Evolutionary conservation across 1,139 yeast species (phyloP), one percentile per base, ranked within the genome.

Genomic region (Nadsonia commutata): DNA sequence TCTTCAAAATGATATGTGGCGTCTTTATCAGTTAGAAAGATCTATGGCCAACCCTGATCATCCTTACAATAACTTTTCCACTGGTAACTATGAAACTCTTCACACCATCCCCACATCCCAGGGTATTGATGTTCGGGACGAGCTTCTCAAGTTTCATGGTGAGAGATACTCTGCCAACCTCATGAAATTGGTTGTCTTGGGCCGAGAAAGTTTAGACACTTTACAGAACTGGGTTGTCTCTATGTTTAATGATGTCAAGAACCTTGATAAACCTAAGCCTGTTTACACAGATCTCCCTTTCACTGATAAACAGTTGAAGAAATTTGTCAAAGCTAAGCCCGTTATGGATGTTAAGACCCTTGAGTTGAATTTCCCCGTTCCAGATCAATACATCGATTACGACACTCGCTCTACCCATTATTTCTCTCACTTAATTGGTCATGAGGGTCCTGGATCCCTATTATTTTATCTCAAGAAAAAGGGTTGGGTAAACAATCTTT

Each of bases 371-470:
- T 90, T 90, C 59, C 68, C 75, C 48, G 72, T 83, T 13, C 95
- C 95, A 1, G 88, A 83, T 55, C 80, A 78, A 53, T 68, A 71
- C 46, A 62, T 64, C 16, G 62, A 70, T 44, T 82, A 90, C 83
- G 72, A 72, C 41, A 68, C 73, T 21, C 76, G 76, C 52, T 94
- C 96, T 0, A 70, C 74, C 11, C 74, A 71, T 43, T 82, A 85
- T 59, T 72, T 68, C 52, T 74, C 90, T 20, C 96, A 88, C 59
- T 67, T 90, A 46, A 64, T 90, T 45, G 97, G 98, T 31, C 97
- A 90, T 59, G 97, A 90, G 64, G 84, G 85, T 44, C 70, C 77
- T 43, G 97, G 97, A 1, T 84, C 95, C 1, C 62, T 90, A 17
- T 67, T 84, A 36, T 72, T 78, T 44, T 71, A 69, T 51, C 71